Evolutionary conservation across 441 rosid species (phyloP).

Genomic region (Erodium chrysanthum): DNA sequence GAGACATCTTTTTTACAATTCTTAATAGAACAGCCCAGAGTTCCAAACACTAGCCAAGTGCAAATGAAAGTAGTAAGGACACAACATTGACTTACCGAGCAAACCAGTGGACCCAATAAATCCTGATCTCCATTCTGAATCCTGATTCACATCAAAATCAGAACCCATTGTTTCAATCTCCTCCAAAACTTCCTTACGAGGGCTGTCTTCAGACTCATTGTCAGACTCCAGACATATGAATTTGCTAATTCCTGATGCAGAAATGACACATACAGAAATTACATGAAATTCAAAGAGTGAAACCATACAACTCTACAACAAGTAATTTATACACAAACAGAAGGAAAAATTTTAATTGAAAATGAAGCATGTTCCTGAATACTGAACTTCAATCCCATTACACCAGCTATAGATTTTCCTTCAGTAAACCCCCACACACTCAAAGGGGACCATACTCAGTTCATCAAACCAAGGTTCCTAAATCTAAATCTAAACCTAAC

Average conservation of each 20-base stretch:
- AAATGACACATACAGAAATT: background rate
- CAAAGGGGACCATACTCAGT: background rate
- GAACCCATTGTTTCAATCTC: slow-evolving; percentile 24
- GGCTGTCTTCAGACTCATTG: slow-evolving; percentile 34
- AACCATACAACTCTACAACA: background rate
- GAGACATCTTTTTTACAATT: slow-evolving; percentile 6
- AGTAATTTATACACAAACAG: background rate
- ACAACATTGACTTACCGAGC: slow-evolving; percentile 23
- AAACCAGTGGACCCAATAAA: slow-evolving; percentile 21
- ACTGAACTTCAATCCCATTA: background rate
- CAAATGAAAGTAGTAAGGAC: background rate
- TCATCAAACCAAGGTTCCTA: background rate
- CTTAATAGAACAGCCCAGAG: background rate
- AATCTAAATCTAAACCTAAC: too few species aligned
- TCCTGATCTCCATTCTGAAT: slow-evolving; percentile 24
- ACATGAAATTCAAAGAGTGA: background rate
- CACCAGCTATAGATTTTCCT: too few species aligned
- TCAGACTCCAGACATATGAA: slow-evolving; percentile 64
- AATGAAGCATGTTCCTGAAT: background rate
- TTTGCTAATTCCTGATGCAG: slow-evolving; percentile 31
- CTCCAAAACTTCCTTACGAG: slow-evolving; percentile 23
- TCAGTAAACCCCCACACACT: background rate
- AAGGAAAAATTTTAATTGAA: background rate
- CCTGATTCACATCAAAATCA: slow-evolving; percentile 22
- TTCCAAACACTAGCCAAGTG: background rate